phyloP scores from a whole-genome alignment of 2,329 filamentous ascomycete species.

The Aspergillus ibericus region DNA sequence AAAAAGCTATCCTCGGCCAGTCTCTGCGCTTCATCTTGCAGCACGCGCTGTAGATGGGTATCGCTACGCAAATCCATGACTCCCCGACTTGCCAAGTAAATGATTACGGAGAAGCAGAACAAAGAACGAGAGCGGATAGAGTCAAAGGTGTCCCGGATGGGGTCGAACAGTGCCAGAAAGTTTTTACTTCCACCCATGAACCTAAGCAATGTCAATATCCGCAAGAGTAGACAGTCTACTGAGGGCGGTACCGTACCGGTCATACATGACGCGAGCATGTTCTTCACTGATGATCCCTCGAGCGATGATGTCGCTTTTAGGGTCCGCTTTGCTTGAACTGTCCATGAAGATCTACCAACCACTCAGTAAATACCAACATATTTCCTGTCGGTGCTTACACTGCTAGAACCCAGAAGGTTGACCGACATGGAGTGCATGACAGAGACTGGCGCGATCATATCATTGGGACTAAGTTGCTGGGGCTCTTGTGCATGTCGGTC shows the following conservation, averaged over 20 bases:
- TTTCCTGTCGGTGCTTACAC: conserved; percentile 18
- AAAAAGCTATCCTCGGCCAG: conserved; percentile 40
- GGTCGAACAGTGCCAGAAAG: conserved; percentile 35
- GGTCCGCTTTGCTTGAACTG: conserved; percentile 28
- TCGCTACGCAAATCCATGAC: conserved; percentile 33
- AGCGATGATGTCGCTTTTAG: conserved; percentile 30
- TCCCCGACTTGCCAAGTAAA: conserved; percentile 37
- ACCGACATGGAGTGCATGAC: conserved; percentile 40
- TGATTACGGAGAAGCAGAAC: conserved; percentile 38
- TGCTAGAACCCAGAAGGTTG: conserved; percentile 31
- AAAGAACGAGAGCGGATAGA: conserved; percentile 37
- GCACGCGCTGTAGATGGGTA: conserved; percentile 34
- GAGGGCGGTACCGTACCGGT: conserved; percentile 23
- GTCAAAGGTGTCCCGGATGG: conserved; percentile 38
- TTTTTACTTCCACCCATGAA: conserved; percentile 37
- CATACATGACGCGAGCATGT: conserved; percentile 35
- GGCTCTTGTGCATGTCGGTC: conserved; percentile 31
- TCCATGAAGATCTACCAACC: conserved; percentile 33
- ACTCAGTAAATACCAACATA: not conserved
- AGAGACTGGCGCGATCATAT: conserved; percentile 39
- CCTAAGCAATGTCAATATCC: conserved; percentile 13
- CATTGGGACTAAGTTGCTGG: conserved; percentile 36
- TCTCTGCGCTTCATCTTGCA: conserved; percentile 38
- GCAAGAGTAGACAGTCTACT: not conserved
- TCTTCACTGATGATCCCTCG: conserved; percentile 36